Evolutionary conservation across 1,139 yeast species (phyloP), one percentile per base, ranked within the genome.

Genomic region (Suhomyces maxii): DNA sequence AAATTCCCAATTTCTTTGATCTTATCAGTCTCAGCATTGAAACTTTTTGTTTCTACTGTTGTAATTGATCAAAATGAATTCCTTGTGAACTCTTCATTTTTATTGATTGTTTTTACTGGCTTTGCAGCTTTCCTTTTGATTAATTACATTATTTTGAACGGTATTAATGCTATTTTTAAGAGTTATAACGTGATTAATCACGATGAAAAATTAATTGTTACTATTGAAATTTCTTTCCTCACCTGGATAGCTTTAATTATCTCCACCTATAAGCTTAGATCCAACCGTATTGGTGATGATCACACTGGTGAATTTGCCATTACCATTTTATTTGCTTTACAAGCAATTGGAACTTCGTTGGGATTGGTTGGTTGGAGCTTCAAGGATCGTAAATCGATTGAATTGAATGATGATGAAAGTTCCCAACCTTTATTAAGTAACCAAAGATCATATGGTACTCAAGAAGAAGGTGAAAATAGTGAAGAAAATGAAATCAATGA

Each of bases 181-280:
- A 68, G 72, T 48, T 58, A 77, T 39, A 76, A 78, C 54, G 83
- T 86, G 8, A 51, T 64, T 31, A 79, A 83, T 31, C 86, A 83
- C 55, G 95, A 83, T 60, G 89, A 86, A 57, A 89, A 89, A 61
- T 75, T 88, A 50, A 71, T 86, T 36, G 73, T 80, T 2, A 70
- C 86, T n/a, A 58, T 86, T 31, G 85, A 86, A 62, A 63, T 80
- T 10, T 76, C 84, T 18, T 61, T 77, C 26, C 46, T 80, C 1
- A 69, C 78, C 48, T 89, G 96, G 96, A 46, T 73, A 0, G 53
- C 68, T 0, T 69, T 86, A 45, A 58, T 83, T 11, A 60, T 56
- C 48, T 63, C 72, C 1, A 70, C 77, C 38, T 64, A 73, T 8
- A 83, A 87, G 7, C 68, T 80, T 23, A 61, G 75, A 31, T 66